Evolutionary conservation across 2,329 filamentous ascomycete genomes (phyloP), one percentile per base, ranked within the genome.

Genomic region (Colletotrichum musae): DNA sequence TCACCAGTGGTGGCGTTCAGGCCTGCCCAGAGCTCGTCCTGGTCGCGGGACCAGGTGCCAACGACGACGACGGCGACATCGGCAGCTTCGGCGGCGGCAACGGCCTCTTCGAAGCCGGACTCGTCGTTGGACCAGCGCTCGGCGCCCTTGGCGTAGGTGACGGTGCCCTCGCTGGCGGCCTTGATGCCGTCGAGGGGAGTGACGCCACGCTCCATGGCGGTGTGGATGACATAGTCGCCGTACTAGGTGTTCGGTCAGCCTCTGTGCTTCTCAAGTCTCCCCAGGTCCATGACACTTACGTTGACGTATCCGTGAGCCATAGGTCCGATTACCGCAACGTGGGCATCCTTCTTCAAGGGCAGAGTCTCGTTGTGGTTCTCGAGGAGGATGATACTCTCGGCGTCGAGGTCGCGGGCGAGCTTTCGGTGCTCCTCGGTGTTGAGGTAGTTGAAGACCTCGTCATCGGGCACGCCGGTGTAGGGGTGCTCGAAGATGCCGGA

Each of bases 1-100:
- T 94, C 92, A 58, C 91, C 92, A 0, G 91, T 94, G 1, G 92
- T 94, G 32, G 91, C 91, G 72, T 94, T 94, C 3, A 93, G 77
- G 0, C 90, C 89, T 64, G 81, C 78, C 92, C 91, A 94, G 3
- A 94, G 87, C 77, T 94, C 88, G 60, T 85, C 82, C 75, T 94
- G 92, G 74, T 94, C 92, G 57, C 92, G 87, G 28, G 88, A 90
- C 92, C 92, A 94, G 9, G 92, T 94, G 39, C 92, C 92, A 1
- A 94, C 91, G 0, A 94, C 84, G 0, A 94, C 91, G 5, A 94
- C 86, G 6, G 92, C 92, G 2, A 94, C 88, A 74, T 94, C 92
- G 3, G 92, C 91, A 10, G 85, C 86, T 73, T 90, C 82, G 1
- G 91, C 91, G 0, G 88, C 88, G 0, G 87, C 81, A n/a, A 94